These are phyloP conservation scores for Furcasterigmium furcatum DNA, from an alignment of 2,329 filamentous ascomycete genomes.

Conservation along the genomic window DNA sequence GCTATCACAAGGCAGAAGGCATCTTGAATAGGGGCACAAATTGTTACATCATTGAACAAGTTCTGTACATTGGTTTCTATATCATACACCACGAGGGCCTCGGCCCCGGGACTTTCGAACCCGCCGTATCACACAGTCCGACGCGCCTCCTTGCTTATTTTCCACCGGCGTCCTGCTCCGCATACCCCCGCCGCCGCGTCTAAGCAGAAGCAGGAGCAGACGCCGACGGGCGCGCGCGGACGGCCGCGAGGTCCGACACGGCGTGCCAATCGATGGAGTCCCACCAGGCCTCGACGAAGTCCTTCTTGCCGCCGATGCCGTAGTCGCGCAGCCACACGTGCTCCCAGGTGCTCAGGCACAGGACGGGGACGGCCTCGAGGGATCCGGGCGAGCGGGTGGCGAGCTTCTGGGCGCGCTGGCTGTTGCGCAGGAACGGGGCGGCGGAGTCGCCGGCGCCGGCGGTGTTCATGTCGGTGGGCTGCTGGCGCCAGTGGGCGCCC, in stretches of 20 bases:
- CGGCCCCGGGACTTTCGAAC: too few relatives aligned
- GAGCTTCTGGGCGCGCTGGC: too few relatives aligned
- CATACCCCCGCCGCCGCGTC: not conserved
- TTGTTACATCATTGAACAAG: not conserved
- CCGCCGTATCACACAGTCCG: too few relatives aligned
- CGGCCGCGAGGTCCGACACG: conserved; percentile 45
- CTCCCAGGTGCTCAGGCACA: conserved; percentile 96
- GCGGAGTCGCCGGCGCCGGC: conserved; percentile 35
- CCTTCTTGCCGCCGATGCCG: conserved; percentile 68
- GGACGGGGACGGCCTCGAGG: conserved; percentile 67
- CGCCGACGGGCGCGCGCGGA: conserved; percentile 5
- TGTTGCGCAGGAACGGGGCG: conserved; percentile 32
- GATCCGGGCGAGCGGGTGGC: conserved; percentile 58
- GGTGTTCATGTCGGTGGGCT: conserved; percentile 68
- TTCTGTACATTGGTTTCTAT: not conserved
- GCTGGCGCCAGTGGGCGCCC: conserved; percentile 76
- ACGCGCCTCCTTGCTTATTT: too few relatives aligned
- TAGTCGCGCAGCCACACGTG: conserved; percentile 89
- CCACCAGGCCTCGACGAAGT: conserved; percentile 84
- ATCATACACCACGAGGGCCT: conserved; percentile 5
- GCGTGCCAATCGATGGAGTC: conserved; percentile 78
- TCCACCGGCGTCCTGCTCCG: too few relatives aligned
- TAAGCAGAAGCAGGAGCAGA: too few relatives aligned
- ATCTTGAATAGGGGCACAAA: not conserved
- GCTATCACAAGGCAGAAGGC: too few relatives aligned